Percentiles rank a stretch among this genome's conserved stretches.
These are phyloP conservation scores for Trametes pubescens DNA, from an alignment of 1,284 basidiomycete genomes.

Conservation along the genomic window DNA sequence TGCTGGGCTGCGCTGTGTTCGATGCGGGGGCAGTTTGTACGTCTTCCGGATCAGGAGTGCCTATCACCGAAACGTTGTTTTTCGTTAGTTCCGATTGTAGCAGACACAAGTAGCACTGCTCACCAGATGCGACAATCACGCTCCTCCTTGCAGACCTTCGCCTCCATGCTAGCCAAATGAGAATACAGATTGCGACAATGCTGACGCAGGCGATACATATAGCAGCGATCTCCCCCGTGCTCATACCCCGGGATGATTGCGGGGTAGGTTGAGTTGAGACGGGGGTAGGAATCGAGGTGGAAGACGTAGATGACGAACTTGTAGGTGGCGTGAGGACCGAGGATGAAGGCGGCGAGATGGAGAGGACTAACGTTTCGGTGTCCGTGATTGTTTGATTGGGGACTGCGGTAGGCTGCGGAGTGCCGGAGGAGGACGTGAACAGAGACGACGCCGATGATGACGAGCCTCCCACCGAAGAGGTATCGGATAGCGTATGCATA, in stretches of 20 bases:
- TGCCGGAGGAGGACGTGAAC: not conserved
- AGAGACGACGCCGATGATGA: not conserved
- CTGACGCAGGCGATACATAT: constrained; percentile 13
- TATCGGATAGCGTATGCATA: not conserved
- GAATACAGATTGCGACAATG: constrained; percentile 3
- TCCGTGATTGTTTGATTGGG: constrained; percentile 1
- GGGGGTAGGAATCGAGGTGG: not conserved
- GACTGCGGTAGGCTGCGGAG: not conserved
- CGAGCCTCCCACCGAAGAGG: not conserved
- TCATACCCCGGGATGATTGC: not conserved
- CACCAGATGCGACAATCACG: not conserved
- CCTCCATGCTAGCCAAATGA: constrained; percentile 12
- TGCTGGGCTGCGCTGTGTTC: too few species aligned
- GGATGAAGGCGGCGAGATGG: not conserved
- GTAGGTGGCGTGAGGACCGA: not conserved
- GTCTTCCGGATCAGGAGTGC: not conserved
- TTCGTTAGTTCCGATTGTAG: not conserved
- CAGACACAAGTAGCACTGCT: not conserved
- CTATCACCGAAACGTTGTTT: not conserved
- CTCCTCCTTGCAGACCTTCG: not conserved
- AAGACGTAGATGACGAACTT: not conserved
- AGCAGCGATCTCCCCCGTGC: constrained; percentile 17
- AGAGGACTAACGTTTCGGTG: not conserved
- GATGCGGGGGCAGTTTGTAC: not conserved
- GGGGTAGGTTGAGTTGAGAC: not conserved